Percentiles rank a stretch among this genome's conserved stretches.
Evolutionary conservation across 768 basidiomycete species (phyloP).

Genomic region (Pholiota microspora): DNA sequence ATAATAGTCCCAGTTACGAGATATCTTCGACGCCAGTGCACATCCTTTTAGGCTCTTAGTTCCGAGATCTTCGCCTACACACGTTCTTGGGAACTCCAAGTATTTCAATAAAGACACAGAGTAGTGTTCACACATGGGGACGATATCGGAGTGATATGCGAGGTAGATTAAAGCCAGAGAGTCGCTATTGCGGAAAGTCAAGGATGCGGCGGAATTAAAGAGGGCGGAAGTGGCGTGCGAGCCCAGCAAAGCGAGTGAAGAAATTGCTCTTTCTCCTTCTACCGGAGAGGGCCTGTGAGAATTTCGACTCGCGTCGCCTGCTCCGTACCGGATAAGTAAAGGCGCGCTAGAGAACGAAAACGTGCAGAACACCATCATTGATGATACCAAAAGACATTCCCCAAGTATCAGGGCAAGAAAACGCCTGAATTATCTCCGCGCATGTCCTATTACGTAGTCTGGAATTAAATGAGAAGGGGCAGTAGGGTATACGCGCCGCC

Average conservation of each 20-base stretch:
- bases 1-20: not conserved
- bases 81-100: not conserved
- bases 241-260: slow-evolving; percentile 1
- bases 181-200: slow-evolving; percentile 3
- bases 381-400: not conserved
- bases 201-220: slow-evolving; percentile 13
- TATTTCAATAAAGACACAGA: not conserved
- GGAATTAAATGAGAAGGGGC: not conserved
- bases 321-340: slow-evolving; percentile 6
- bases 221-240: slow-evolving; percentile 13
- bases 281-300: slow-evolving; percentile 6
- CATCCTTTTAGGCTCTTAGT: not conserved
- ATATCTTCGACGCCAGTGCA: not conserved
- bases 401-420: not conserved
- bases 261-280: not conserved
- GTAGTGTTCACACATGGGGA: not conserved
- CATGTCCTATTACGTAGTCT: not conserved
- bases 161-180: not conserved
- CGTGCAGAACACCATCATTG: not conserved
- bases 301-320: not conserved
- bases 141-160: not conserved
- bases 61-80: not conserved
- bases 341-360: not conserved
- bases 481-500: not conserved
- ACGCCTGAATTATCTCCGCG: not conserved